Conservation (phyloP, 371 early-diverging fungal genomes). For the Mortierella sp. region DNA sequence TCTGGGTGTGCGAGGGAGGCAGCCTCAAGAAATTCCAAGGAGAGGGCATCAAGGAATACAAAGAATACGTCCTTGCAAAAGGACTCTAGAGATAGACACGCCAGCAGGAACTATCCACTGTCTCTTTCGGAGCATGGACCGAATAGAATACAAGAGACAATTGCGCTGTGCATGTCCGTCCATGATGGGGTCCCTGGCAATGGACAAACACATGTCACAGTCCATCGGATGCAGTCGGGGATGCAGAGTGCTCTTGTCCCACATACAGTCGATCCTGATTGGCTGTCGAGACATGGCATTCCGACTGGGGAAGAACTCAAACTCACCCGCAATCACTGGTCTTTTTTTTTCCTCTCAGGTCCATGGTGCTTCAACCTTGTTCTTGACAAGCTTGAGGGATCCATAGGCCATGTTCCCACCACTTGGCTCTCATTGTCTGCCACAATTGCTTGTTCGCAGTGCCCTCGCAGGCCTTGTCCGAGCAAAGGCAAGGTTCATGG, state of each 20-base stretch:
- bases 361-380: too few relatives aligned
- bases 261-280: conserved; percentile 21
- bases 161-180: too few relatives aligned
- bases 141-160: background rate
- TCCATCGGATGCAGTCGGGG: conserved; percentile 27
- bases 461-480: too few relatives aligned
- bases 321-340: background rate
- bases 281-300: background rate
- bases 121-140: background rate
- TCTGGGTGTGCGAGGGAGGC: conserved; percentile 95
- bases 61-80: conserved; percentile 64
- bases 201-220: too few relatives aligned
- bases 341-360: background rate
- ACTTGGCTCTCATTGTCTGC: too few relatives aligned
- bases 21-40: conserved; percentile 81
- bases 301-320: conserved; percentile 19
- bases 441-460: too few relatives aligned
- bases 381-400: too few relatives aligned
- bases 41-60: conserved; percentile 85
- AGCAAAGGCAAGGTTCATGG: too few relatives aligned
- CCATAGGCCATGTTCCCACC: too few relatives aligned
- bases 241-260: conserved; percentile 20
- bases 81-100: conserved; percentile 16
- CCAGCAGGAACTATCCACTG: background rate
- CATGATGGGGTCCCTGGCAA: background rate